A percentile compares a stretch with the other conserved stretches of the same genome.
Evolutionary conservation across 345 rosid species (phyloP).

Genomic region (Turnera subulata): DNA sequence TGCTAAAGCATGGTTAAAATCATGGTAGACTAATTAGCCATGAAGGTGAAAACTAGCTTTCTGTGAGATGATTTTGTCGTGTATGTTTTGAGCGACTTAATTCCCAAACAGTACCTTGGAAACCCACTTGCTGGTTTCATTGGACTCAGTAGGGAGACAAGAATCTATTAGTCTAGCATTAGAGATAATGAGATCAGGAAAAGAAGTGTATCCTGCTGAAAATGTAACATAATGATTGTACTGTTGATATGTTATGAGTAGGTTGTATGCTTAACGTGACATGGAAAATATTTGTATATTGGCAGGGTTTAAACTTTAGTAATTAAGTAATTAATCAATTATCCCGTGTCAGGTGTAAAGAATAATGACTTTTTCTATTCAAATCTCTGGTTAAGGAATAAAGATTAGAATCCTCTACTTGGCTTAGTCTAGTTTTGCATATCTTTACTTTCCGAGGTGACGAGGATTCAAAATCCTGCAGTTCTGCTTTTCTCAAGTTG

Average conservation of each 20-base stretch:
- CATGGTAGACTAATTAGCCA: not conserved
- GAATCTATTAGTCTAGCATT: conserved; percentile 17
- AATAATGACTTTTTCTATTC: not conserved
- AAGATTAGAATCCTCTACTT: not conserved
- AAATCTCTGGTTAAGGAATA: not conserved
- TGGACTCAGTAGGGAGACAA: conserved; percentile 22
- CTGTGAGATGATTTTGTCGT: conserved; percentile 1
- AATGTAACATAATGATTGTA: conserved; percentile 37
- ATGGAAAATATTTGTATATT: conserved; percentile 23
- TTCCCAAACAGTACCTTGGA: conserved; percentile 15
- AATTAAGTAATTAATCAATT: conserved; percentile 8
- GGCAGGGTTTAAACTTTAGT: not conserved
- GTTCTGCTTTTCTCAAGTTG: no score
- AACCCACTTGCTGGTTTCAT: conserved; percentile 29
- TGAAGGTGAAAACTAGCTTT: not conserved
- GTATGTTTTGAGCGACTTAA: no score
- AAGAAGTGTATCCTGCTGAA: conserved; percentile 12
- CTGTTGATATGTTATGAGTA: conserved; percentile 39
- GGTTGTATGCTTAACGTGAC: conserved; percentile 41
- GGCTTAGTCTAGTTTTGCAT: no score
- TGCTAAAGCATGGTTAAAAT: not conserved
- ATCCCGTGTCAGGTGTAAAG: not conserved
- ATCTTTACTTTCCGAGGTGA: not conserved
- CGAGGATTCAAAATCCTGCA: not conserved
- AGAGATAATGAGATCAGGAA: conserved; percentile 13